These are phyloP conservation scores for Chlamydomonas incerta DNA, from an alignment of 139 green algal genomes.

Conservation along the genomic window DNA sequence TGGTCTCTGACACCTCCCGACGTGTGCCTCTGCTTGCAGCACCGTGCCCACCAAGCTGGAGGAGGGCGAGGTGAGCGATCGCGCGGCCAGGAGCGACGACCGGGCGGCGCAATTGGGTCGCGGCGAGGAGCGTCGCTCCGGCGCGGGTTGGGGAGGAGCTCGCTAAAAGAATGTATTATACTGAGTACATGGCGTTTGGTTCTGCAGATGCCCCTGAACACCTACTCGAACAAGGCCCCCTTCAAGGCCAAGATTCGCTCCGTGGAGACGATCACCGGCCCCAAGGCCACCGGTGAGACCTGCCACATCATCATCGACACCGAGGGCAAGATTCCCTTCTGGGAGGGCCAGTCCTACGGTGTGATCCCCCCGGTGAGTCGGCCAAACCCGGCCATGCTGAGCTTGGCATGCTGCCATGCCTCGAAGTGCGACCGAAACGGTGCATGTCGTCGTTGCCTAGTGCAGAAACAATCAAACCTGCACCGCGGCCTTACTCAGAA, in stretches of 20 bases:
- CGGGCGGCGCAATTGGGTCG: not conserved
- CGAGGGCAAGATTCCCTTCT: conserved; percentile 95
- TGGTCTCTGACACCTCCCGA: not conserved
- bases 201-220: conserved; percentile 92
- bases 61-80: conserved; percentile 58
- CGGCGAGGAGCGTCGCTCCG: no score
- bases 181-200: no score
- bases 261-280: conserved; percentile 96
- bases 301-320: conserved; percentile 98
- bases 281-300: conserved; percentile 96
- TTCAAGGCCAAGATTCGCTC: conserved; percentile 90
- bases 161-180: no score
- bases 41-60: conserved; percentile 64
- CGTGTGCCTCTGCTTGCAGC: not conserved
- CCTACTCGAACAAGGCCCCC: conserved; percentile 91
- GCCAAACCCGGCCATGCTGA: no score
- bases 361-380: conserved; percentile 92
- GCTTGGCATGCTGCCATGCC: no score
- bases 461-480: no score
- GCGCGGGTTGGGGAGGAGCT: no score
- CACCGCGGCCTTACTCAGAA: no score
- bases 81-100: not conserved
- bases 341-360: conserved; percentile 98
- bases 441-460: no score
- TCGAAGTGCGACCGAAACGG: no score